Conservation (phyloP, 345 rosid genomes). For the Adansonia digitata region DNA sequence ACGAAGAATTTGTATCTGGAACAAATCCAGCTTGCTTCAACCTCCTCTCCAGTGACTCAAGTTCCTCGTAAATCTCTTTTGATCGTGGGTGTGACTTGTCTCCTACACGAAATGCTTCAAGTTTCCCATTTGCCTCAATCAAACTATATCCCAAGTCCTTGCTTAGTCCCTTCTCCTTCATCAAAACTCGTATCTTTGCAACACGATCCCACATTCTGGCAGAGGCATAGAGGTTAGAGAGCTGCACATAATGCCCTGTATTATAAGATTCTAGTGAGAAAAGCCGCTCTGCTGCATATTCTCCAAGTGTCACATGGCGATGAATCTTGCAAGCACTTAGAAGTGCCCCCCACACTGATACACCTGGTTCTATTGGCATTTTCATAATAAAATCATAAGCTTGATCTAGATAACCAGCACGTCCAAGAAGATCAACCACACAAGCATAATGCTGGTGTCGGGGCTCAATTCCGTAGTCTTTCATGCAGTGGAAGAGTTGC, state of each 20-base stretch:
- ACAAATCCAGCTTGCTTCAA: conserved; percentile 54
- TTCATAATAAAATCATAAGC: conserved; percentile 50
- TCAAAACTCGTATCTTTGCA: conserved; percentile 43
- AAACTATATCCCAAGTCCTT: conserved; percentile 60
- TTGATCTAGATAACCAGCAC: conserved; percentile 49
- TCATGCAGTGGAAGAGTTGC: conserved; percentile 56
- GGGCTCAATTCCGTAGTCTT: conserved; percentile 45
- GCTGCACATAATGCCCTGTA: conserved; percentile 66
- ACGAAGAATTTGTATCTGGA: conserved; percentile 39
- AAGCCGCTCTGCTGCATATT: conserved; percentile 58
- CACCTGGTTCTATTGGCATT: conserved; percentile 61
- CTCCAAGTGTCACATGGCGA: conserved; percentile 52
- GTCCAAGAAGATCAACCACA: conserved; percentile 70
- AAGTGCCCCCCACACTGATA: conserved; percentile 65
- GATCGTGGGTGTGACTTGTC: conserved; percentile 54
- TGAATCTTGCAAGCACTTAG: conserved; percentile 65
- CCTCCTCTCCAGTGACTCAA: conserved; percentile 45
- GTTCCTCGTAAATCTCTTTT: conserved; percentile 41
- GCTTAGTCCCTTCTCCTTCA: conserved; percentile 53
- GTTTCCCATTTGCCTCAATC: conserved; percentile 53
- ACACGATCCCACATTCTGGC: conserved; percentile 52
- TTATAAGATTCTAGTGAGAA: conserved; percentile 52
- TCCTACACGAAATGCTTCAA: conserved; percentile 52
- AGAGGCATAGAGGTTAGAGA: conserved; percentile 72
- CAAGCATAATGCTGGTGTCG: conserved; percentile 66